A percentile compares a stretch with the other conserved stretches of the same genome.
Evolutionary conservation across 495 filamentous ascomycete species (phyloP).

Genomic region (Aspergillus hancockii): DNA sequence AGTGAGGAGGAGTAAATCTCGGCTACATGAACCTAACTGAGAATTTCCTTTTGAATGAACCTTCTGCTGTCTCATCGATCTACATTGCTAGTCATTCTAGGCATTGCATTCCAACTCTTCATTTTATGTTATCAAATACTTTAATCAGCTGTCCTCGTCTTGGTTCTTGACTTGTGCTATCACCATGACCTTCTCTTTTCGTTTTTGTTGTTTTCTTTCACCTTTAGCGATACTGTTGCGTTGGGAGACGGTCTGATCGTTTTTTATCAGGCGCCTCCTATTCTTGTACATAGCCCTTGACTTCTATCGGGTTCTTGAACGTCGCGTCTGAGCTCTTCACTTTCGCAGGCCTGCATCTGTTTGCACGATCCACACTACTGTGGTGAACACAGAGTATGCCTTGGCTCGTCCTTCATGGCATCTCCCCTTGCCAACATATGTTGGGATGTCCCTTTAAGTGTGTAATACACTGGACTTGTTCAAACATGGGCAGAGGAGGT

Average conservation of each 20-base stretch:
- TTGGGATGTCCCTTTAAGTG: not conserved
- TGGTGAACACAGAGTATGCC: not conserved
- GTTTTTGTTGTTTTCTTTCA: slow-evolving; percentile 11
- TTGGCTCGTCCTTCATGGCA: not conserved
- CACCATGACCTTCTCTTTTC: not conserved
- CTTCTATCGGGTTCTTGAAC: slow-evolving; percentile 9
- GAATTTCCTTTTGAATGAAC: slow-evolving; percentile 1
- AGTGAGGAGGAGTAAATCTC: slow-evolving; percentile 53
- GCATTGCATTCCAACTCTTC: not conserved
- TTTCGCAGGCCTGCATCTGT: slow-evolving; percentile 1
- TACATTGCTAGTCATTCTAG: slow-evolving; percentile 12
- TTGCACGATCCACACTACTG: not conserved
- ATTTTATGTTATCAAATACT: slow-evolving; percentile 2
- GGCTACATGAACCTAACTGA: not conserved
- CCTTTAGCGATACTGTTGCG: slow-evolving; percentile 15
- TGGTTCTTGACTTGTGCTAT: not conserved
- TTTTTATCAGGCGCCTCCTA: slow-evolving; percentile 5
- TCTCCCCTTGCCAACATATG: not conserved
- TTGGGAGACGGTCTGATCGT: slow-evolving; percentile 12
- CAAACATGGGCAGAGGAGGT: not conserved
- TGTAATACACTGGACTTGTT: not conserved
- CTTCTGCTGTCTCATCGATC: slow-evolving; percentile 2
- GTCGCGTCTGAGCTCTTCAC: slow-evolving; percentile 5
- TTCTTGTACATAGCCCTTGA: slow-evolving; percentile 18
- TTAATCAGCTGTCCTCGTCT: slow-evolving; percentile 20